Evolutionary conservation across 2,329 filamentous ascomycete genomes (phyloP).

Genomic region (Sarocladium kiliense): DNA sequence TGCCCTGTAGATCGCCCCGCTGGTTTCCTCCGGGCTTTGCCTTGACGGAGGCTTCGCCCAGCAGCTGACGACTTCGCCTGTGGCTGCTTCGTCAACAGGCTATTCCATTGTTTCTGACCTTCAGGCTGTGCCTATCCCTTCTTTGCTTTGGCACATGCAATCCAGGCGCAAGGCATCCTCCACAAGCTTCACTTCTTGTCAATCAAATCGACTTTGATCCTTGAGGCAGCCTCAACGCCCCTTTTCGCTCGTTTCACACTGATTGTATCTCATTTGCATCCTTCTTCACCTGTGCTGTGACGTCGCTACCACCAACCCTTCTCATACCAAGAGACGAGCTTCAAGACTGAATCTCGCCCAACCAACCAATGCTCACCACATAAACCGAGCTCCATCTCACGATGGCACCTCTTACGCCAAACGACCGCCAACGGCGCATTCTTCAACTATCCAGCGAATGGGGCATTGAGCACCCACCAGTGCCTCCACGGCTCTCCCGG

Average conservation of each 20-base stretch:
- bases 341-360: too few species aligned
- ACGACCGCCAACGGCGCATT: conserved; percentile 42
- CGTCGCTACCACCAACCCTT: neutral
- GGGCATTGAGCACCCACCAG: conserved; percentile 37
- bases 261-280: neutral
- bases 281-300: neutral
- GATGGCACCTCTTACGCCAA: conserved; percentile 26
- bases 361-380: neutral
- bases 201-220: too few species aligned
- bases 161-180: neutral
- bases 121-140: neutral
- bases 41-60: neutral
- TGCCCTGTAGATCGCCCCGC: conserved; percentile 8
- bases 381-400: neutral
- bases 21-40: neutral
- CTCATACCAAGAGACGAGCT: neutral
- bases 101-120: neutral
- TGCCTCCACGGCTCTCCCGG: conserved; percentile 33
- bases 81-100: neutral
- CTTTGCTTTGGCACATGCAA: neutral
- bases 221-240: neutral
- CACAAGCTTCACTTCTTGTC: neutral
- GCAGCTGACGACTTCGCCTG: conserved; percentile 7
- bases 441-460: conserved; percentile 45
- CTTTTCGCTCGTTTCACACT: neutral